Evolutionary conservation across 257 asterid species (phyloP).

Genomic region (Henckelia pumila): DNA sequence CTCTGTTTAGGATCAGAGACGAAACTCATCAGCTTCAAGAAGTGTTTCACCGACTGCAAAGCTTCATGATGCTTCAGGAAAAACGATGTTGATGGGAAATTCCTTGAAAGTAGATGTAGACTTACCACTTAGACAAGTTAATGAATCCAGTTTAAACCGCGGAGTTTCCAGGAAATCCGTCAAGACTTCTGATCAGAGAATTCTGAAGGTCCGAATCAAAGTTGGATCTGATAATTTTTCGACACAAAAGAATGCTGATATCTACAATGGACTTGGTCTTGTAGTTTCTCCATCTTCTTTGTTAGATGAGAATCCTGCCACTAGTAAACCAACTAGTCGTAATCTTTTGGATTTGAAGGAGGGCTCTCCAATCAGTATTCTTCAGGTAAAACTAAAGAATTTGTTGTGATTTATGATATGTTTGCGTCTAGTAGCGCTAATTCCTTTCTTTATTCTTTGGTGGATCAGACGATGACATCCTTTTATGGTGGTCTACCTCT

Average conservation of each 20-base stretch:
- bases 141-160: conserved; percentile 42
- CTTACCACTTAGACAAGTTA: conserved; percentile 40
- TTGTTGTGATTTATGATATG: background rate
- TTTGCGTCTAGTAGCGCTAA: conserved; percentile 3
- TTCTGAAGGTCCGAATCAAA: conserved; percentile 80
- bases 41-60: conserved; percentile 54
- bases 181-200: conserved; percentile 55
- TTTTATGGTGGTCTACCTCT: conserved; percentile 47
- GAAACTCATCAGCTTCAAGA: conserved; percentile 45
- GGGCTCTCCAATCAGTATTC: conserved; percentile 86
- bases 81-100: conserved; percentile 36
- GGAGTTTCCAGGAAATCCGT: conserved; percentile 38
- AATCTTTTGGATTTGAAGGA: conserved; percentile 44
- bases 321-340: conserved; percentile 50
- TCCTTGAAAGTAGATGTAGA: conserved; percentile 27
- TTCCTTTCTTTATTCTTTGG: conserved; percentile 20
- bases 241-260: conserved; percentile 71
- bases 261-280: conserved; percentile 94
- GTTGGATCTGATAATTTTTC: conserved; percentile 72
- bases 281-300: conserved; percentile 89
- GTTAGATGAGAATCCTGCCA: conserved; percentile 59
- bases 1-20: conserved; percentile 61
- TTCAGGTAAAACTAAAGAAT: conserved; percentile 47
- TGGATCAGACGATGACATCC: conserved; percentile 84
- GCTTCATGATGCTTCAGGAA: conserved; percentile 48